phyloP scores from a whole-genome alignment of 2,329 filamentous ascomycete species.

The Graphilbum sp. region DNA sequence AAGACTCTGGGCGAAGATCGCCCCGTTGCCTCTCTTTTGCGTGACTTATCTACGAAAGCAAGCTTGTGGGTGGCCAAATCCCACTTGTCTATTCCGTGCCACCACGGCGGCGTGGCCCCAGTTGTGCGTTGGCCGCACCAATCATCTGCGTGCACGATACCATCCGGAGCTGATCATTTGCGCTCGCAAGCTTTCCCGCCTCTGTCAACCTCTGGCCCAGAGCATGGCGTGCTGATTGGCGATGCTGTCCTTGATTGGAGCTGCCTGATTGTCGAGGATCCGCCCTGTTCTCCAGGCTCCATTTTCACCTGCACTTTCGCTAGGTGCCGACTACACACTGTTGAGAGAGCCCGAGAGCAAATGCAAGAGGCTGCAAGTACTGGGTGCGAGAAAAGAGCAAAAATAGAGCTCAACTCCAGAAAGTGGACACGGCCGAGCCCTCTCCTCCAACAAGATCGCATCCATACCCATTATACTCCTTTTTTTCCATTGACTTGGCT shows the following conservation, averaged over 20 bases:
- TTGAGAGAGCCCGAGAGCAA: background rate
- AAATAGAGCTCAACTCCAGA: background rate
- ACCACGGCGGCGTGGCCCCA: conserved; percentile 21
- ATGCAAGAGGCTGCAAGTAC: background rate
- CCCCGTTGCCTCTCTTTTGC: background rate
- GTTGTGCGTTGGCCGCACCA: conserved; percentile 16
- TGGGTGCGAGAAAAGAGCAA: no score
- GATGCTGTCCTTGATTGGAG: conserved; percentile 6
- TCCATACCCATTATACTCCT: no score
- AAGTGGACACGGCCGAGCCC: background rate
- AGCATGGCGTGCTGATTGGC: conserved; percentile 13
- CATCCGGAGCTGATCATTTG: conserved; percentile 14
- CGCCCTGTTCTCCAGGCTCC: conserved; percentile 1
- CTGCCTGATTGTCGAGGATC: conserved; percentile 6
- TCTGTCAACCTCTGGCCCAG: no score
- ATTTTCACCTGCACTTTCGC: background rate
- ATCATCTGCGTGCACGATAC: conserved; percentile 17
- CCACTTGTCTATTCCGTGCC: background rate
- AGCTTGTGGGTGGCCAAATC: background rate
- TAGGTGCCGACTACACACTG: no score
- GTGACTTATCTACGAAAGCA: background rate
- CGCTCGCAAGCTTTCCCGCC: conserved; percentile 11
- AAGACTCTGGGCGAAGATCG: no score
- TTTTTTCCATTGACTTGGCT: no score
- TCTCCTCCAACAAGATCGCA: background rate